Conservation (phyloP, 305 asterid species). For the Solanum aculeatissimum region DNA sequence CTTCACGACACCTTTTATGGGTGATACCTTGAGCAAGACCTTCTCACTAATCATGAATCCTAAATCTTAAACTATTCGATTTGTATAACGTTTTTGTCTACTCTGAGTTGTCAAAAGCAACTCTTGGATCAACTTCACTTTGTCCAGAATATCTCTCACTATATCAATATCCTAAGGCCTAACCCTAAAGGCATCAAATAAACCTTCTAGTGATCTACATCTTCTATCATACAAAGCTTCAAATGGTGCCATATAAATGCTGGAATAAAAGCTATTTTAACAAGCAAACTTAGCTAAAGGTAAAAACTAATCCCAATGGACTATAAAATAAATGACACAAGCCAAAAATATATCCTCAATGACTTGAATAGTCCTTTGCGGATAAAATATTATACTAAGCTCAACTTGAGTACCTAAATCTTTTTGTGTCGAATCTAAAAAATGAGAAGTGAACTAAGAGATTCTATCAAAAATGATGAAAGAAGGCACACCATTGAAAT, state of each 20-base stretch:
- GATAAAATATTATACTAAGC: background rate
- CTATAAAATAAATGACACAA: background rate
- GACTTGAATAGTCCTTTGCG: background rate
- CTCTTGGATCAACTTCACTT: background rate
- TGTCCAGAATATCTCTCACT: background rate
- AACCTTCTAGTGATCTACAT: background rate
- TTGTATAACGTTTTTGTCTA: background rate
- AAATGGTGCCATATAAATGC: background rate
- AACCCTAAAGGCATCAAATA: background rate
- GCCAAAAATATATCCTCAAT: background rate
- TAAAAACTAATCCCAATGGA: background rate
- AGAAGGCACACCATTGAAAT: background rate
- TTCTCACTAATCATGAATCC: background rate
- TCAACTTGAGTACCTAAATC: background rate
- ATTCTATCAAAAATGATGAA: background rate
- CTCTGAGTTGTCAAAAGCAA: background rate
- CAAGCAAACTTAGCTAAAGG: background rate
- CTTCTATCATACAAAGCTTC: background rate
- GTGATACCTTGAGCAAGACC: background rate
- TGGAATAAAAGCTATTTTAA: background rate
- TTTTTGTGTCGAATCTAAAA: background rate
- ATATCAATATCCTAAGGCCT: background rate
- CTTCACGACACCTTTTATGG: background rate
- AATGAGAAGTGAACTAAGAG: background rate
- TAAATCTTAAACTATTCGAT: background rate